Percentiles rank a stretch among this genome's conserved stretches.
Conservation (phyloP, 306 rosid genomes). For the Lupinus albus region DNA sequence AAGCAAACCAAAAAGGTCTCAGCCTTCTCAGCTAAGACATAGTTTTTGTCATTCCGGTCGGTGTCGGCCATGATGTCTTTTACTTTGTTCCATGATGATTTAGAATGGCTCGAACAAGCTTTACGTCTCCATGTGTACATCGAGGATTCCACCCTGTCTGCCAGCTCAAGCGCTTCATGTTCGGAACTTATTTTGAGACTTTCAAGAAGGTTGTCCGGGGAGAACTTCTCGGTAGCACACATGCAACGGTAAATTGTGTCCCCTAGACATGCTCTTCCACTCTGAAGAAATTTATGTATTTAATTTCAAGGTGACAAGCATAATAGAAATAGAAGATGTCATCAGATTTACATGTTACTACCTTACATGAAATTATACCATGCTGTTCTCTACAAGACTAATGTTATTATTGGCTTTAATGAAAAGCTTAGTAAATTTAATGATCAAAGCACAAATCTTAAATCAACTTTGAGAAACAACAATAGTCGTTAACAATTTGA, state of each 20-base stretch:
- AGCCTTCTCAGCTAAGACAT: slow-evolving; percentile 77
- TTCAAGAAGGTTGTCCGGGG: slow-evolving; percentile 67
- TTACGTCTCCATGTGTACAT: slow-evolving; percentile 98
- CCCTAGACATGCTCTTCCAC: slow-evolving; percentile 82
- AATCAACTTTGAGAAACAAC: slow-evolving; percentile 25
- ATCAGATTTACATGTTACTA: slow-evolving; percentile 1
- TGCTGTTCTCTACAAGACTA: too few relatives aligned
- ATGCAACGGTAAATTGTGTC: slow-evolving; percentile 74
- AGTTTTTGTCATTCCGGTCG: slow-evolving; percentile 69
- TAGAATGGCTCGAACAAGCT: slow-evolving; percentile 79
- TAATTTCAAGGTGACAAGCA: slow-evolving; percentile 1
- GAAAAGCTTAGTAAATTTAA: slow-evolving; percentile 8
- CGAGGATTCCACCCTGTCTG: slow-evolving; percentile 84
- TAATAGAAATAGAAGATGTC: slow-evolving; percentile 6
- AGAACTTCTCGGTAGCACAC: slow-evolving; percentile 66
- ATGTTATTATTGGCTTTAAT: not conserved
- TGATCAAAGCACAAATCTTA: not conserved
- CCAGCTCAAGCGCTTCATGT: slow-evolving; percentile 90
- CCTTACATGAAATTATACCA: not conserved
- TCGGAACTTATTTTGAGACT: slow-evolving; percentile 72
- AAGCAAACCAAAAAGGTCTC: slow-evolving; percentile 69
- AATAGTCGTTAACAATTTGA: not conserved
- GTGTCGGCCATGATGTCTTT: slow-evolving; percentile 79
- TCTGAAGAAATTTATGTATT: slow-evolving; percentile 44
- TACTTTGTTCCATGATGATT: slow-evolving; percentile 85